Percentiles rank a stretch among this genome's conserved stretches.
Conservation (phyloP, 768 basidiomycete species). For the Lentinula sp. region DNA sequence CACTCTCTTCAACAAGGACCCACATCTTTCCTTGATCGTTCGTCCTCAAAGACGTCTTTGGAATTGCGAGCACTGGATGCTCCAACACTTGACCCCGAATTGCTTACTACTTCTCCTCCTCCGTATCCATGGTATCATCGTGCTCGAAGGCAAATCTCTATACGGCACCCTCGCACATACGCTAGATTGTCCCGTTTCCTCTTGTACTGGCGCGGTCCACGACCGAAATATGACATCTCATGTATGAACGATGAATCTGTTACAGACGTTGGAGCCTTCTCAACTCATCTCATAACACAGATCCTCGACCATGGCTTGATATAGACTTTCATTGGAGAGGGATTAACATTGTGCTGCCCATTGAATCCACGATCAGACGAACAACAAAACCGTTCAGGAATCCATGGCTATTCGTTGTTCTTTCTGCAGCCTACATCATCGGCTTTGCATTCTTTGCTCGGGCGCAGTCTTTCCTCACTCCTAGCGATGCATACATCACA, state of each 20-base stretch:
- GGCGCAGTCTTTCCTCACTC: conserved; percentile 66
- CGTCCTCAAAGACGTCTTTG: neutral
- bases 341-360: conserved; percentile 29
- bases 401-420: conserved; percentile 47
- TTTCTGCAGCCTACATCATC: conserved; percentile 61
- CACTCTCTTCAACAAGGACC: neutral
- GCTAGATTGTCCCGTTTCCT: conserved; percentile 14
- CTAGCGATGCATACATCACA: conserved; percentile 53
- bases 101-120: conserved; percentile 9
- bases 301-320: conserved; percentile 49
- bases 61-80: neutral
- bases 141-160: conserved; percentile 11
- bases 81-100: conserved; percentile 9
- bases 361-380: conserved; percentile 51
- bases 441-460: conserved; percentile 68
- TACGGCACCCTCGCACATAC: conserved; percentile 14
- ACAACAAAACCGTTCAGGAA: conserved; percentile 46
- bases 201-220: conserved; percentile 51
- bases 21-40: neutral
- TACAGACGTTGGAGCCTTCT: neutral
- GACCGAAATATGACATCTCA: conserved; percentile 48
- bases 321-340: conserved; percentile 34
- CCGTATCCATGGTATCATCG: conserved; percentile 15
- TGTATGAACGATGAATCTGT: conserved; percentile 22
- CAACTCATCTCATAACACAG: conserved; percentile 22